Conservation (phyloP, 1,284 basidiomycete species). For the Pyrrhoderma noxium region DNA sequence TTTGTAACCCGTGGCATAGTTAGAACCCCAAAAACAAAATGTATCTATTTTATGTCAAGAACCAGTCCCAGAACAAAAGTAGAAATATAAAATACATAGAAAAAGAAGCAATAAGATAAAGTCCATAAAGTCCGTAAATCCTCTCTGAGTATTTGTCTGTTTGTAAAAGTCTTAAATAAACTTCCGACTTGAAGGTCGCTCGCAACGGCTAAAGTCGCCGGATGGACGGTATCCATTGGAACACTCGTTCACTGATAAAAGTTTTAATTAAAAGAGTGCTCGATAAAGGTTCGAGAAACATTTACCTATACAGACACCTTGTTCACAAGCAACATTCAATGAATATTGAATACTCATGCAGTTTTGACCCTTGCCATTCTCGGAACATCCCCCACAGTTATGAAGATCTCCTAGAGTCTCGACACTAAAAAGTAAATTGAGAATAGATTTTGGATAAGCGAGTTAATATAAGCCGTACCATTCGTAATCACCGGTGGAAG, state of each 20-base stretch:
- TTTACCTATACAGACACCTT: slow-evolving; percentile 28
- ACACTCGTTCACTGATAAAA: background rate
- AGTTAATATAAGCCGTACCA: slow-evolving; percentile 19
- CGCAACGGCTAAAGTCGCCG: background rate
- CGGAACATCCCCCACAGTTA: slow-evolving; percentile 38
- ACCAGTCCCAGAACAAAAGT: too few species aligned
- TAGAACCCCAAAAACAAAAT: too few species aligned
- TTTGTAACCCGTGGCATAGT: too few species aligned
- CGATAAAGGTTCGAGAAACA: too few species aligned
- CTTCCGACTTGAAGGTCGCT: background rate
- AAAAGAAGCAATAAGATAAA: background rate
- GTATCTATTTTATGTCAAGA: too few species aligned
- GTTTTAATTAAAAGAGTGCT: background rate
- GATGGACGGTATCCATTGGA: slow-evolving; percentile 2
- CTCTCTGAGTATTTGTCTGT: background rate
- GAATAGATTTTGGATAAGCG: background rate
- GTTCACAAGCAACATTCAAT: slow-evolving; percentile 31
- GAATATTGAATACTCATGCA: slow-evolving; percentile 34
- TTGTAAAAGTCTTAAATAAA: background rate
- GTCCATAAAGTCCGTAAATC: background rate
- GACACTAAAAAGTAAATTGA: slow-evolving; percentile 6
- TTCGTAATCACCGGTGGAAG: slow-evolving; percentile 23
- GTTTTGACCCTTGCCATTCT: slow-evolving; percentile 33
- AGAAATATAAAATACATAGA: background rate
- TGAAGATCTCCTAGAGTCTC: slow-evolving; percentile 20